phyloP scores from a whole-genome alignment of 139 green algal genomes.

The Astrephomene gubernaculifera region DNA sequence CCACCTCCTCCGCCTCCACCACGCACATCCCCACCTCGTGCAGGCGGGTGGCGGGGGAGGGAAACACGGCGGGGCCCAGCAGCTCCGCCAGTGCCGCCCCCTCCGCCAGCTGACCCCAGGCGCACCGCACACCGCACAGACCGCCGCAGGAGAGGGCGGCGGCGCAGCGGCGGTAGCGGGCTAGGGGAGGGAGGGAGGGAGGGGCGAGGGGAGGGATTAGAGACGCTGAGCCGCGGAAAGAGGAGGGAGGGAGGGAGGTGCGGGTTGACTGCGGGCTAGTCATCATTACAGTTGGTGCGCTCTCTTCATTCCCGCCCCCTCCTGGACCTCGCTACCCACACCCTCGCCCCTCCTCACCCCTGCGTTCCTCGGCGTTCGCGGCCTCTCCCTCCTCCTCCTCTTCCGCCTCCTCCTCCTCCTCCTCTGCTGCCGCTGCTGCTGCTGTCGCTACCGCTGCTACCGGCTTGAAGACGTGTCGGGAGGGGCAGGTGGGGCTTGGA shows the following conservation, averaged over 20 bases:
- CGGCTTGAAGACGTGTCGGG: too few species aligned
- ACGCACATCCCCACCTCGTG: slow-evolving; percentile 46
- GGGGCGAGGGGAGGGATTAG: background rate
- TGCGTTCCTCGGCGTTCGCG: too few species aligned
- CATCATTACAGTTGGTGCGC: background rate
- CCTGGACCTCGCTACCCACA: too few species aligned
- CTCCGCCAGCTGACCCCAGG: slow-evolving; percentile 79
- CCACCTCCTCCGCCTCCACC: background rate
- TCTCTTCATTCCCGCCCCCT: background rate
- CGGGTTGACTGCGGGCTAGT: background rate
- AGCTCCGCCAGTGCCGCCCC: slow-evolving; percentile 60
- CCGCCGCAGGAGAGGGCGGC: slow-evolving; percentile 1
- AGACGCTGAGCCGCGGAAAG: background rate
- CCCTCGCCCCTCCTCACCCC: too few species aligned
- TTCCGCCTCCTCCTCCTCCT: too few species aligned
- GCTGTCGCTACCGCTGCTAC: too few species aligned
- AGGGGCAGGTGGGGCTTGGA: too few species aligned
- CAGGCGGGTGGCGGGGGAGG: slow-evolving; percentile 27
- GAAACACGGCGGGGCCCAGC: too few species aligned
- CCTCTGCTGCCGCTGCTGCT: too few species aligned
- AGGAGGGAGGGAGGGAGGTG: background rate
- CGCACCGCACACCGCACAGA: slow-evolving; percentile 62
- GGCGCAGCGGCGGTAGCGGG: slow-evolving; percentile 10
- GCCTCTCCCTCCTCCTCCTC: too few species aligned
- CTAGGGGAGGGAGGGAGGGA: background rate